Evolutionary conservation across 495 filamentous ascomycete genomes (phyloP), one percentile per base, ranked within the genome.

Genomic region (Saxispiralis lemnorum): DNA sequence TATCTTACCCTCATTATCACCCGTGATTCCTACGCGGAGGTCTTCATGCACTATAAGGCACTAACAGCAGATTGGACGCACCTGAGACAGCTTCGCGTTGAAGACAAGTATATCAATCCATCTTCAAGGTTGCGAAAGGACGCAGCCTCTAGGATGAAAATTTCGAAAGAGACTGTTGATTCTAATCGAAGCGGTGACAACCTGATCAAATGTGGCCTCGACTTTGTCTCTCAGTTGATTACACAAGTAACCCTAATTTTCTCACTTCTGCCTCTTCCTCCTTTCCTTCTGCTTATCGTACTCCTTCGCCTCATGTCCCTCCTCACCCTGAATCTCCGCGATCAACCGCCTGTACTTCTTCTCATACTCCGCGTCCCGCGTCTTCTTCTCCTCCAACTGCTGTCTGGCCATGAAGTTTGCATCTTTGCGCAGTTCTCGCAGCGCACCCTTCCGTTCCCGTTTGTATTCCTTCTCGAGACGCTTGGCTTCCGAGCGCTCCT

Each of bases 341-440:
- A 94, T 75, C 43, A 97, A 66, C 49, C 76, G 72, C 71, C 79
- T 81, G 67, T 85, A 89, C 74, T 95, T 96, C 67, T 78, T 75
- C 66, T 95, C 86, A 71, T 95, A 93, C 53, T 54, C 56, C 16
- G 63, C 69, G 64, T 94, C 88, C 64, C 69, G 75, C 64, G 81
- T 83, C 71, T 83, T 93, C 76, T 95, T 94, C 66, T 92, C 72
- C 59, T 71, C 68, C 56, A 99, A 64, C 59, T 79, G 76, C 70
- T 95, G 85, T 51, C 86, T 69, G 30, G 84, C 83, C 60, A 96
- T 72, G 56, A 96, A 95, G 56, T 75, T 79, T 35, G 82, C 81
- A 57, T 96, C 89, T 68, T 94, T 95, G 56, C 89, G 70, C 55
- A 99, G 66, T 63, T 96, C 89, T 48, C 89, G 72, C 67, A 96